A percentile compares a stretch with the other conserved stretches of the same genome.
phyloP scores from a whole-genome alignment of 352 stramenopile genomes.

The Pythium coloratum region DNA sequence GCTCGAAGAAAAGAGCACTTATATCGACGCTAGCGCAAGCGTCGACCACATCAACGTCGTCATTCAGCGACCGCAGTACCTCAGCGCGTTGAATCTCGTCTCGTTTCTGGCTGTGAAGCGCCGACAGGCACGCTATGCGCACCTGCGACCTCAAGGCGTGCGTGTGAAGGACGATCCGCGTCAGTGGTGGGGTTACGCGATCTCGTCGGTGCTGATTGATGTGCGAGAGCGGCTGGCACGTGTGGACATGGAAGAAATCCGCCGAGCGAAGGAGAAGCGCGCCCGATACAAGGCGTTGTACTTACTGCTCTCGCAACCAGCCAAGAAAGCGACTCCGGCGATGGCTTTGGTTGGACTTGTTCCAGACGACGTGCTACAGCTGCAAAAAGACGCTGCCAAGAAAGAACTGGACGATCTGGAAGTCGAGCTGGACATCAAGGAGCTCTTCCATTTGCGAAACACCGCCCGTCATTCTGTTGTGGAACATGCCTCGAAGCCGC shows the following conservation, averaged over 20 bases:
- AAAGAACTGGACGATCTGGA: slow-evolving; percentile 70
- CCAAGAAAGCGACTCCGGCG: slow-evolving; percentile 14
- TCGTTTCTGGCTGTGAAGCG: slow-evolving; percentile 71
- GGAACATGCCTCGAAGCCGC: slow-evolving; percentile 34
- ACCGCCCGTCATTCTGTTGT: slow-evolving; percentile 50
- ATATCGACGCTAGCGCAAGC: slow-evolving; percentile 70
- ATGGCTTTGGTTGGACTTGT: slow-evolving; percentile 40
- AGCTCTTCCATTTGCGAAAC: slow-evolving; percentile 63
- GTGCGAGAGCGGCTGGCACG: slow-evolving; percentile 67
- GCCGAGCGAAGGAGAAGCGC: slow-evolving; percentile 37
- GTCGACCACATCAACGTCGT: slow-evolving; percentile 76
- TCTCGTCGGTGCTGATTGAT: slow-evolving; percentile 69
- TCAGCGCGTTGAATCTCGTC: slow-evolving; percentile 68
- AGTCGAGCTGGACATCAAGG: slow-evolving; percentile 63
- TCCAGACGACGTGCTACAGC: slow-evolving; percentile 34
- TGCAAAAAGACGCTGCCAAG: slow-evolving; percentile 51
- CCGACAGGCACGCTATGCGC: slow-evolving; percentile 56
- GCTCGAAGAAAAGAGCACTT: slow-evolving; percentile 88
- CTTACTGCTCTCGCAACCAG: slow-evolving; percentile 20
- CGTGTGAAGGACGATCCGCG: slow-evolving; percentile 49
- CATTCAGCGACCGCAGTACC: slow-evolving; percentile 66
- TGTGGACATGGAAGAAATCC: slow-evolving; percentile 61
- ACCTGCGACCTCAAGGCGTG: slow-evolving; percentile 49
- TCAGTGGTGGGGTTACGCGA: slow-evolving; percentile 79
- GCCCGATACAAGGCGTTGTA: slow-evolving; percentile 71